phyloP scores from a whole-genome alignment of 768 basidiomycete species.

The Lyophyllum decastes region DNA sequence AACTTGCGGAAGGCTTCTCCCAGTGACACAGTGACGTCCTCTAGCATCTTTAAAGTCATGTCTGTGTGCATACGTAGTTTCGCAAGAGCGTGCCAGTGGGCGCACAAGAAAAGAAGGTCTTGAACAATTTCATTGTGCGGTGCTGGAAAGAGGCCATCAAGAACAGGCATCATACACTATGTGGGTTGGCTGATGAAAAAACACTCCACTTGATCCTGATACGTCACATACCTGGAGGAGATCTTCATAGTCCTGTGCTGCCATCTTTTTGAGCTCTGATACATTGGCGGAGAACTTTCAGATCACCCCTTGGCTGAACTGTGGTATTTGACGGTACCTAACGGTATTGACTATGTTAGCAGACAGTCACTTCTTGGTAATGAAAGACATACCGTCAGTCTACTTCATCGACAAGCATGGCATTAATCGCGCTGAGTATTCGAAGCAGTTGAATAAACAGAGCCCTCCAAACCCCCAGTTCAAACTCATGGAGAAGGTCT shows the following conservation, averaged over 20 bases:
- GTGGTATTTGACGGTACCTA: conserved; percentile 7
- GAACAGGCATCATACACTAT: conserved; percentile 10
- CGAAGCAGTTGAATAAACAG: no score
- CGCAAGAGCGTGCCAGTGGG: no score
- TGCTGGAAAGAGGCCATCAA: conserved; percentile 14
- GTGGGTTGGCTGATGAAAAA: neutral
- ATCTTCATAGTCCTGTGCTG: conserved; percentile 30
- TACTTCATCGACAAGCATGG: no score
- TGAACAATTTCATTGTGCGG: no score
- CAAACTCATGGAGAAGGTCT: no score
- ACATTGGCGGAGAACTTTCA: conserved; percentile 22
- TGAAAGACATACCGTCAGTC: no score
- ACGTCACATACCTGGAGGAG: conserved; percentile 25
- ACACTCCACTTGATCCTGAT: neutral
- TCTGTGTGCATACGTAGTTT: conserved; percentile 24
- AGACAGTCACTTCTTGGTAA: conserved; percentile 18
- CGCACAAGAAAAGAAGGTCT: no score
- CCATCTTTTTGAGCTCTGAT: conserved; percentile 21
- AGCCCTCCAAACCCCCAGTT: no score
- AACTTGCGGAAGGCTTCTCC: no score
- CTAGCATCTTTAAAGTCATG: neutral
- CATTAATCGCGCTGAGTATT: no score
- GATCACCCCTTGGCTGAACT: conserved; percentile 22
- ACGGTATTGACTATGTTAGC: neutral
- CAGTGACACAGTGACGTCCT: no score